Percentiles rank a stretch among this genome's conserved stretches.
These are phyloP conservation scores for Tillandsia leiboldiana DNA, from an alignment of 176 grass and related monocot genomes.

Conservation along the genomic window DNA sequence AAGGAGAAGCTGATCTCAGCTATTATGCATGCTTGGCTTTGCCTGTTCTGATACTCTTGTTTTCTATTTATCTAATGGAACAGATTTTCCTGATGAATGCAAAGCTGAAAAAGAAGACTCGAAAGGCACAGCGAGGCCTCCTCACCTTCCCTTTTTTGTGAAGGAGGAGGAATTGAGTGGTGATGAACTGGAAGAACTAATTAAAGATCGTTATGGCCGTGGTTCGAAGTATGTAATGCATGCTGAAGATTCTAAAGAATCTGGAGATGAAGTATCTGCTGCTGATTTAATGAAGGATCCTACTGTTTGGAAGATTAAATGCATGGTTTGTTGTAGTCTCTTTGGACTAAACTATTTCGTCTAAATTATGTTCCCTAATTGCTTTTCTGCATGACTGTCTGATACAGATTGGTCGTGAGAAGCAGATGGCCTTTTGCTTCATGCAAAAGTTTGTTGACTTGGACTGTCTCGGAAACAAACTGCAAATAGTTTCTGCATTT, in stretches of 20 bases:
- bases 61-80: background rate
- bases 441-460: conserved; percentile 93
- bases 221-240: conserved; percentile 33
- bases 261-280: conserved; percentile 27
- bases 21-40: conserved; percentile 5
- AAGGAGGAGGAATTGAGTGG: conserved; percentile 91
- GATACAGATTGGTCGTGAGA: conserved; percentile 72
- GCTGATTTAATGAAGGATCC: conserved; percentile 46
- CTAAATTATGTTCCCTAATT: background rate
- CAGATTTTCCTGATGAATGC: conserved; percentile 30
- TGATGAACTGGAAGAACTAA: conserved; percentile 83
- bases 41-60: conserved; percentile 10
- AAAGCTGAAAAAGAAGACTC: conserved; percentile 21
- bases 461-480: conserved; percentile 50
- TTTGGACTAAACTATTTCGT: background rate
- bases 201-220: conserved; percentile 54
- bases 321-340: conserved; percentile 52
- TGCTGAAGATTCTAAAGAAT: conserved; percentile 39
- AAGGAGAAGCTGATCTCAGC: background rate
- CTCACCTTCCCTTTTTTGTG: conserved; percentile 73
- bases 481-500: conserved; percentile 82
- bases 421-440: conserved; percentile 81
- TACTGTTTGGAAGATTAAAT: conserved; percentile 82
- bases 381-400: conserved; percentile 25
- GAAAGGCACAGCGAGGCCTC: conserved; percentile 44